phyloP scores from a whole-genome alignment of 2,329 filamentous ascomycete genomes.

The Coniochaeta sp. region DNA sequence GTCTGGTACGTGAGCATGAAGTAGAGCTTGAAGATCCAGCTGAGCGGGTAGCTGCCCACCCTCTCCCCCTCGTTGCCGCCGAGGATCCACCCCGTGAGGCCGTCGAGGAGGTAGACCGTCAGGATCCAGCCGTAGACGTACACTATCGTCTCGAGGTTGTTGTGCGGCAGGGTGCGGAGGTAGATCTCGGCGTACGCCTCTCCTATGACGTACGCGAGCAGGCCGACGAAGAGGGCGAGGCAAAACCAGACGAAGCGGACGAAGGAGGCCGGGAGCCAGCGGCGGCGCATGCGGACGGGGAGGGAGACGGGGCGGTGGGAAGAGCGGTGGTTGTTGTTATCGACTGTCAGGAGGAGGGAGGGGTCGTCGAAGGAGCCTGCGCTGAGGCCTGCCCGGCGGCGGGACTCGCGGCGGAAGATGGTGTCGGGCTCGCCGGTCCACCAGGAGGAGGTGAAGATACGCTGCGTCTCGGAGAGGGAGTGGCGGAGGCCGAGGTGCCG shows the following conservation, averaged over 20 bases:
- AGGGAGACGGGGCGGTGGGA: conserved; percentile 13
- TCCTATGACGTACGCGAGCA: conserved; percentile 60
- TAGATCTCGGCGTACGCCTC: conserved; percentile 66
- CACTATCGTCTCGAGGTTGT: conserved; percentile 58
- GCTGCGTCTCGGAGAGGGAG: conserved; percentile 58
- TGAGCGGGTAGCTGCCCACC: conserved; percentile 63
- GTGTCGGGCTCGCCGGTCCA: conserved; percentile 51
- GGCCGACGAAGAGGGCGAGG: conserved; percentile 52
- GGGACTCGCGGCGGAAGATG: conserved; percentile 32
- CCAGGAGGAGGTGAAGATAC: conserved; percentile 60
- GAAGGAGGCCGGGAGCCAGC: conserved; percentile 60
- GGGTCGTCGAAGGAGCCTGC: conserved; percentile 27
- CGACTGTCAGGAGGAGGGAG: conserved; percentile 11
- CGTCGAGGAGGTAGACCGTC: conserved; percentile 59
- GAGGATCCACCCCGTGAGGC: conserved; percentile 59
- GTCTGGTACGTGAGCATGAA: conserved; percentile 66
- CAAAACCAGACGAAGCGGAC: conserved; percentile 66
- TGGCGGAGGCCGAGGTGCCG: conserved; percentile 55
- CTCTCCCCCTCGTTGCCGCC: conserved; percentile 59
- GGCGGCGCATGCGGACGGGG: conserved; percentile 36
- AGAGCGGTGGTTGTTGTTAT: no score
- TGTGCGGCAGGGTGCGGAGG: conserved; percentile 58
- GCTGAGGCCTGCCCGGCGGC: conserved; percentile 29
- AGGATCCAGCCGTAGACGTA: conserved; percentile 66
- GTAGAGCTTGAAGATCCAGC: conserved; percentile 65